These are phyloP conservation scores for Andalucia godoyi DNA, from an alignment of 78 protist genomes.

Conservation along the genomic window DNA sequence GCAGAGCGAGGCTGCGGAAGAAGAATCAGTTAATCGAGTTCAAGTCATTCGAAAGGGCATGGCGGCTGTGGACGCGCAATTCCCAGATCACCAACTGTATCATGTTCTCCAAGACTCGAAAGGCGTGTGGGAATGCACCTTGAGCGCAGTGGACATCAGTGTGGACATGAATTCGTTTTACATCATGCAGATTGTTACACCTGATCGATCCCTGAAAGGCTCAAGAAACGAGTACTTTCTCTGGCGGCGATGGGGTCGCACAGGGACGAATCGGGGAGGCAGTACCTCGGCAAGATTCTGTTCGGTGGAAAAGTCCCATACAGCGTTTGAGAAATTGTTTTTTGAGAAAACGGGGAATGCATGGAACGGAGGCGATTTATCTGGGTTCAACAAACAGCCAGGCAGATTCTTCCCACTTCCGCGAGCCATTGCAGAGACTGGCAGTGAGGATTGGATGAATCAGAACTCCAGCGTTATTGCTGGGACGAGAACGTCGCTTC, in stretches of 20 bases:
- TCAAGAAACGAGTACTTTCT: too few relatives aligned
- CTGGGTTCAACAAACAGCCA: not conserved
- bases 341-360: conserved; percentile 17
- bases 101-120: too few relatives aligned
- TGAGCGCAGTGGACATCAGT: conserved; percentile 4
- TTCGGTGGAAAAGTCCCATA: too few relatives aligned
- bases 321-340: not conserved
- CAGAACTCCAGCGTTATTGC: not conserved
- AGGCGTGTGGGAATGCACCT: too few relatives aligned
- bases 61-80: too few relatives aligned
- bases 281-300: not conserved
- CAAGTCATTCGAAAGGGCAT: too few relatives aligned
- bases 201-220: too few relatives aligned
- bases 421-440: not conserved
- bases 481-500: conserved; percentile 17
- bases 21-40: too few relatives aligned
- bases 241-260: not conserved
- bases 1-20: too few relatives aligned
- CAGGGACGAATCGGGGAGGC: not conserved
- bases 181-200: conserved; percentile 16
- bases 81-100: too few relatives aligned
- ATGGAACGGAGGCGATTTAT: conserved; percentile 1
- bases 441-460: not conserved
- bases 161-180: conserved; percentile 10
- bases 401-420: not conserved